Evolutionary conservation across 257 asterid genomes (phyloP).

Genomic region (Solanum chmielewskii): DNA sequence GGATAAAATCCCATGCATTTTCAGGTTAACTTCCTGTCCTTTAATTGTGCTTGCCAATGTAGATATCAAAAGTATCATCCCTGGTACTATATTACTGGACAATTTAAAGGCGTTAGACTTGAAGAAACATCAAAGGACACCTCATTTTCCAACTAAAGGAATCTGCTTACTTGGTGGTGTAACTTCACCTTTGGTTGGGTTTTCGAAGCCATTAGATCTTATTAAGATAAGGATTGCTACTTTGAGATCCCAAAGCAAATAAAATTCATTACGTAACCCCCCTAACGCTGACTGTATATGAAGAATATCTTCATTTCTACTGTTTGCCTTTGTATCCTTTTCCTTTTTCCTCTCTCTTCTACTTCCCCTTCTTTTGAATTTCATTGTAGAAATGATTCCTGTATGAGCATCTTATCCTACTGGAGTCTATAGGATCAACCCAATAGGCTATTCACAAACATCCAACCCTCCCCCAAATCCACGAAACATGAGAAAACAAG

Average conservation of each 20-base stretch:
- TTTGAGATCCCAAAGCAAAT: background rate
- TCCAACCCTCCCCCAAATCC: background rate
- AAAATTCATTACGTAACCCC: background rate
- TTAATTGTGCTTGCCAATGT: background rate
- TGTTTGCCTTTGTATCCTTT: background rate
- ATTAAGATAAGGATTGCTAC: background rate
- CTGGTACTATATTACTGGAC: background rate
- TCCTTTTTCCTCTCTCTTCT: background rate
- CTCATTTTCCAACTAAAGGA: background rate
- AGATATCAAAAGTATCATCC: background rate
- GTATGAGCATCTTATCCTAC: no score
- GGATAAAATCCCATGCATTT: constrained; percentile 20
- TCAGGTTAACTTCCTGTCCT: constrained; percentile 24
- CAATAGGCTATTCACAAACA: background rate
- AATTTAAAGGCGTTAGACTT: background rate
- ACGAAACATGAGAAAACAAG: no score
- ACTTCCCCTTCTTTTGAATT: background rate
- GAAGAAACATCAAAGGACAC: background rate
- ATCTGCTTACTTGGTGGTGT: background rate
- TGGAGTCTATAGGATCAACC: no score
- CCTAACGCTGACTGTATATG: background rate
- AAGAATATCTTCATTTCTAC: background rate
- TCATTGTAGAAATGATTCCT: background rate
- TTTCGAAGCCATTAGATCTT: background rate
- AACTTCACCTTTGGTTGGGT: background rate